Percentiles rank a stretch among this genome's conserved stretches.
phyloP scores from a whole-genome alignment of 257 asterid genomes.

The Euphrasia confusa region DNA sequence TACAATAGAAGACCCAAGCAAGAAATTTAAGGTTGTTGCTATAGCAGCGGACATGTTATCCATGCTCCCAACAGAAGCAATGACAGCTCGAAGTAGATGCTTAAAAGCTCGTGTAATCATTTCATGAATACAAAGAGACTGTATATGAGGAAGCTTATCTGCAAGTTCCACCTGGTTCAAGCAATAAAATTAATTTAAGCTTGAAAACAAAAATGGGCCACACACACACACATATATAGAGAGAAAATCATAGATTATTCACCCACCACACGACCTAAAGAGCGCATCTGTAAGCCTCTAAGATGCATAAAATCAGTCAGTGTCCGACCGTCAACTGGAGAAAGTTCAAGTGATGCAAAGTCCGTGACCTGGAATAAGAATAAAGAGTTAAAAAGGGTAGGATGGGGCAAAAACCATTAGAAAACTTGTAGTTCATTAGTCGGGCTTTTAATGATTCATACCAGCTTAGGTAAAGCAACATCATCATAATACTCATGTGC shows the following conservation, averaged over 20 bases:
- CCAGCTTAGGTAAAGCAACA: constrained; percentile 97
- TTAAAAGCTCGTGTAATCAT: constrained; percentile 97
- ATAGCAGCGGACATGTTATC: constrained; percentile 62
- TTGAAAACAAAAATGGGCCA: constrained; percentile 10
- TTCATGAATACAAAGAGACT: constrained; percentile 97
- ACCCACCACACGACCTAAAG: constrained; percentile 94
- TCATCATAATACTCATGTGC: constrained; percentile 75
- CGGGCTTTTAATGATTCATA: constrained; percentile 30
- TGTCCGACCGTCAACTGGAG: constrained; percentile 99
- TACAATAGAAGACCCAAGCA: constrained; percentile 56
- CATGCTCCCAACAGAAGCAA: constrained; percentile 66
- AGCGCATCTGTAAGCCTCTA: constrained; percentile 85
- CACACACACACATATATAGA: not conserved
- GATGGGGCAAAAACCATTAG: constrained; percentile 6
- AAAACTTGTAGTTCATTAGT: constrained; percentile 13
- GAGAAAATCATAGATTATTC: constrained; percentile 25
- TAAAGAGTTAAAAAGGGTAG: constrained; percentile 17
- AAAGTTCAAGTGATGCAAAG: constrained; percentile 97
- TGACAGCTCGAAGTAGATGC: constrained; percentile 86
- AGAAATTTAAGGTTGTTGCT: constrained; percentile 76
- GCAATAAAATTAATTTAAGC: constrained; percentile 27
- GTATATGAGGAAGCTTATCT: constrained; percentile 95
- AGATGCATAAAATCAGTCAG: constrained; percentile 98
- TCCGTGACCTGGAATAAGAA: constrained; percentile 70
- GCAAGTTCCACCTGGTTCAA: constrained; percentile 88